These are phyloP conservation scores for Colletotrichum sublineola DNA, from an alignment of 2,329 filamentous ascomycete species.

Conservation along the genomic window DNA sequence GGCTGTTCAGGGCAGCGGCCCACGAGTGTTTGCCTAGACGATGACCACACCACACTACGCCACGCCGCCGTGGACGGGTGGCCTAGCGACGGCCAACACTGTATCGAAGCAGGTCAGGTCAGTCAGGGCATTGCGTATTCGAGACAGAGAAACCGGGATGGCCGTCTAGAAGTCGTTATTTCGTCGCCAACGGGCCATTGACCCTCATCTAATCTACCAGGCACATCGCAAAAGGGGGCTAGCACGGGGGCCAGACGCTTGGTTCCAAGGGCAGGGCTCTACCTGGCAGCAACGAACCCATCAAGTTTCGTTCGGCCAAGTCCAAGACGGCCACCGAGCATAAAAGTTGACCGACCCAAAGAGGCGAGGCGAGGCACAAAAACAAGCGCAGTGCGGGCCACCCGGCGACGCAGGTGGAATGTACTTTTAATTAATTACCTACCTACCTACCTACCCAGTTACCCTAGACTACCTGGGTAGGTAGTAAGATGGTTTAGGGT, in stretches of 20 bases:
- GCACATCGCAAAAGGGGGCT: conserved; percentile 30
- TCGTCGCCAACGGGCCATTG: conserved; percentile 34
- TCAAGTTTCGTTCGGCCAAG: conserved; percentile 5
- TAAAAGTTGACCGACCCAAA: neutral
- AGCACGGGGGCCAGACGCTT: conserved; percentile 22
- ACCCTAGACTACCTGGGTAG: too few relatives aligned
- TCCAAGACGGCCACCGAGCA: neutral
- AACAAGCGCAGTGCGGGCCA: neutral
- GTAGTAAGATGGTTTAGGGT: too few relatives aligned
- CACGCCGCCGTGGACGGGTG: neutral
- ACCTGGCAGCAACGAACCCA: conserved; percentile 16
- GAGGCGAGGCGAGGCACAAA: neutral
- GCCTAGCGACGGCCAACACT: neutral
- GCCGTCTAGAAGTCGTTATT: conserved; percentile 33
- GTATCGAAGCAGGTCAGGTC: neutral
- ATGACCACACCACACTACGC: neutral
- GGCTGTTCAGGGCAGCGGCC: neutral
- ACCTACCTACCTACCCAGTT: neutral
- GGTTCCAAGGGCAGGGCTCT: conserved; percentile 25
- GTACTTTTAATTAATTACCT: neutral
- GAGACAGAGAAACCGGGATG: conserved; percentile 32
- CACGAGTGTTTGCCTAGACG: neutral
- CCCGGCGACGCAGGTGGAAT: neutral
- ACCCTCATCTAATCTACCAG: conserved; percentile 39
- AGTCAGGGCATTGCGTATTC: conserved; percentile 11